Base-by-base conservation (phyloP, 768 basidiomycete species). In the Infundibulicybe gibba region DNA sequence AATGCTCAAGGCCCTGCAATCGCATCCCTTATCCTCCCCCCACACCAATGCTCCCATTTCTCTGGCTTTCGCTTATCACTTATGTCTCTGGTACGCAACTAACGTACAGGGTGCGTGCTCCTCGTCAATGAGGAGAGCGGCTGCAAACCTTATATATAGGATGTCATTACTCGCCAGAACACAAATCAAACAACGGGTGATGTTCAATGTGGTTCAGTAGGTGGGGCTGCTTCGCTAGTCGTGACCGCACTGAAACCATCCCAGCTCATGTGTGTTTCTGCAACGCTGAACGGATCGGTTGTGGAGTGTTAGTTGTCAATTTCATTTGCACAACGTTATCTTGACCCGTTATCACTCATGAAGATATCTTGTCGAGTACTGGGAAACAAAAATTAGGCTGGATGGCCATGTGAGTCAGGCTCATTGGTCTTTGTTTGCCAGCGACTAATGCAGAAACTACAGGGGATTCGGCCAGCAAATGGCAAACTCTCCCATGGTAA, bases 401-500 rank as follows among this genome's bases (percentile, higher is more conserved):
- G 80, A 81, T 83, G 79, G 80, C 68, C 30, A 74, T 83, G 81
- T 81, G 50, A 48, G 73, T 60, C 11, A 32, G 44, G 16, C 6
- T 32, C 32, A 33, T 30, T 32, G 15, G 16, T 33, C 20, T 34
- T 47, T 3, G 30, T 14, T 39, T 21, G n/a, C 30, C 3, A 19
- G 41, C 15, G 11, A 15, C n/a, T 42, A 6, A 10, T 45, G 37
- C 19, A 48, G n/a, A 3, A 41, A 40, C 17, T 54, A 9, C 54
- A 85, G 83, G 57, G 83, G 83, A 4, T 85, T 81, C 54, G 83
- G 83, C 17, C 52, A 49, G 8, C 53, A 61, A 47, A 84, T 85
- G 83, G 59, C 69, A 1, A 66, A 72, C 52, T 67, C 74, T 5
- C 75, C 80, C 0, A 87, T 90, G 84, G 81, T 90, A 49, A 81